These are phyloP conservation scores for Blastobotrys capitulatus DNA, from an alignment of 1,139 yeast genomes.

Conservation along the genomic window DNA sequence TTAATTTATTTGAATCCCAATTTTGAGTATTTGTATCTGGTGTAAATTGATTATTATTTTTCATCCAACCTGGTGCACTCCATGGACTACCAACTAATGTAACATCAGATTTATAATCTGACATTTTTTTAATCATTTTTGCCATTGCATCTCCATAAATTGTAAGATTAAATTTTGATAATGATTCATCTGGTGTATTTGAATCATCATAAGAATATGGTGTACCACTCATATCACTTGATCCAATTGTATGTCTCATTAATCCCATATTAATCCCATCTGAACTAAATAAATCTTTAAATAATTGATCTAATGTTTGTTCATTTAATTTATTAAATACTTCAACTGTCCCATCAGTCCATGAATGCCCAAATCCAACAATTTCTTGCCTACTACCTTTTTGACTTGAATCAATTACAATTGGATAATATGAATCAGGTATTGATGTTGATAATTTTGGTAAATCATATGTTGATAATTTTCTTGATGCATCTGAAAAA, in stretches of 20 bases:
- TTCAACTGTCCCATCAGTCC: slow-evolving; percentile 13
- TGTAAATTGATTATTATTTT: slow-evolving; percentile 12
- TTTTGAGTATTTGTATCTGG: neutral
- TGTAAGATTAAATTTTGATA: slow-evolving; percentile 8
- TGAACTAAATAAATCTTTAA: slow-evolving; percentile 11
- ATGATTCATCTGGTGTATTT: slow-evolving; percentile 5
- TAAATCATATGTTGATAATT: neutral
- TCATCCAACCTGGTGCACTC: slow-evolving; percentile 22
- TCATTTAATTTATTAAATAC: slow-evolving; percentile 5
- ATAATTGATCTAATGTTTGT: slow-evolving; percentile 7
- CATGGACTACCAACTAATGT: slow-evolving; percentile 17
- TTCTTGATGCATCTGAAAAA: slow-evolving; percentile 2
- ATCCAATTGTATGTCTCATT: slow-evolving; percentile 15
- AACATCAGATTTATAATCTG: slow-evolving; percentile 13
- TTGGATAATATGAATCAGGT: neutral
- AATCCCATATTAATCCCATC: slow-evolving; percentile 14
- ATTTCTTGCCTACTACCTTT: slow-evolving; percentile 6
- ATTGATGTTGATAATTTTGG: slow-evolving; percentile 1
- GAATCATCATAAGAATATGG: slow-evolving; percentile 9
- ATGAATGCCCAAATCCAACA: slow-evolving; percentile 14
- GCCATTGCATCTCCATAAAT: slow-evolving; percentile 12
- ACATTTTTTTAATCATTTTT: slow-evolving; percentile 11
- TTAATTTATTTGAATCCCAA: slow-evolving; percentile 6
- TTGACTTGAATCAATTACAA: neutral
- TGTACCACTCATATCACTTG: slow-evolving; percentile 9